phyloP scores from a whole-genome alignment of 306 rosid genomes.

The Mucuna pruriens region DNA sequence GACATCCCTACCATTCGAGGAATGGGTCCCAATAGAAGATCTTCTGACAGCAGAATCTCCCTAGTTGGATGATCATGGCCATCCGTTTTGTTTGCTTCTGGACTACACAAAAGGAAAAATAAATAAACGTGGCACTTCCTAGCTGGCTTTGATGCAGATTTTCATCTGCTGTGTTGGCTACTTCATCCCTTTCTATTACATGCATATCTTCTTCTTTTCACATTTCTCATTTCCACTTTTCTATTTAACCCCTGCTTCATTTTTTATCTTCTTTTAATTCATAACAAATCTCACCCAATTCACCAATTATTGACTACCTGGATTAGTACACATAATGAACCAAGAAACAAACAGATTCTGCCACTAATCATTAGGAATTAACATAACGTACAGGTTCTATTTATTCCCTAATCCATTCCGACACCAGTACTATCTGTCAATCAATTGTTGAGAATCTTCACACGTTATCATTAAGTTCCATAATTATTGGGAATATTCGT shows the following conservation, averaged over 20 bases:
- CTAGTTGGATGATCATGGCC: slow-evolving; percentile 51
- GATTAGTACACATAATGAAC: not conserved
- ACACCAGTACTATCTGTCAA: slow-evolving; percentile 28
- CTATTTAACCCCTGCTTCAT: too few relatives aligned
- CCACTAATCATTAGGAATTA: not conserved
- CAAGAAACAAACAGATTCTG: not conserved
- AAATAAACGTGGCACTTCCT: slow-evolving; percentile 40
- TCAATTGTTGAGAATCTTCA: slow-evolving; percentile 17
- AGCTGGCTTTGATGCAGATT: slow-evolving; percentile 45
- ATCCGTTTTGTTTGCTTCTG: slow-evolving; percentile 47
- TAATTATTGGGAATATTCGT: slow-evolving; percentile 9
- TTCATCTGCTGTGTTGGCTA: slow-evolving; percentile 30
- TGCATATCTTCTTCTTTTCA: not conserved
- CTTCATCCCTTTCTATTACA: not conserved
- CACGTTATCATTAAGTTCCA: slow-evolving; percentile 11
- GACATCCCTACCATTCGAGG: slow-evolving; percentile 35
- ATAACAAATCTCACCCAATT: not conserved
- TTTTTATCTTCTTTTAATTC: not conserved
- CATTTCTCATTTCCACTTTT: not conserved
- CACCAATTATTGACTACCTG: slow-evolving; percentile 16
- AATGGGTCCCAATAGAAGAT: slow-evolving; percentile 55
- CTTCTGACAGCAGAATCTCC: slow-evolving; percentile 69
- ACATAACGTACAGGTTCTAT: not conserved
- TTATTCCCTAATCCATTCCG: slow-evolving; percentile 14
- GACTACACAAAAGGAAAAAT: not conserved